These are phyloP conservation scores for Glycine soja DNA, from an alignment of 306 rosid genomes.

Conservation along the genomic window DNA sequence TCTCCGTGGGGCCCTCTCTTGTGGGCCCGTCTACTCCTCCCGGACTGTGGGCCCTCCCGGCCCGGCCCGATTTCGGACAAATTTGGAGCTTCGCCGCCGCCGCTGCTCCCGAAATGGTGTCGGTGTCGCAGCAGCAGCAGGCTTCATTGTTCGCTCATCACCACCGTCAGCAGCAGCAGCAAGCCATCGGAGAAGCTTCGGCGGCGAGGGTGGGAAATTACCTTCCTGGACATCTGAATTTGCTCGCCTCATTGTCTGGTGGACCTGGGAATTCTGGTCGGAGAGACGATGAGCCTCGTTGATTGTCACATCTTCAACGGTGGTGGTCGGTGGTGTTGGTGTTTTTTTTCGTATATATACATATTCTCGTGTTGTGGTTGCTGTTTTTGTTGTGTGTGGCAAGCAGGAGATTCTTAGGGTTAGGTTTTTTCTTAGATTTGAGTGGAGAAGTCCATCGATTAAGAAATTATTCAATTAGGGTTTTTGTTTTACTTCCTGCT, in stretches of 20 bases:
- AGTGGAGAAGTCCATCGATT: conserved; percentile 59
- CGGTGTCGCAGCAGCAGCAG: conserved; percentile 71
- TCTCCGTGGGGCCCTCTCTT: conserved; percentile 66
- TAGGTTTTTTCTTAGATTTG: conserved; percentile 59
- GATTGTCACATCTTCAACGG: conserved; percentile 20
- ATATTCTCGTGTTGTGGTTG: conserved; percentile 59
- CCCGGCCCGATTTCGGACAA: conserved; percentile 85
- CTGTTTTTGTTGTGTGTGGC: conserved; percentile 69
- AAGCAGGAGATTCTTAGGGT: conserved; percentile 60
- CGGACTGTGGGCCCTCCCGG: conserved; percentile 85
- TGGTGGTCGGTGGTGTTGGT: conserved; percentile 33
- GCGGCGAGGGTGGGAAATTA: conserved; percentile 98
- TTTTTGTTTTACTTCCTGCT: conserved; percentile 41
- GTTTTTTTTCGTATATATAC: conserved; percentile 55
- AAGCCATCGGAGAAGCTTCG: conserved; percentile 89
- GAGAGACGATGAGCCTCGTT: conserved; percentile 90
- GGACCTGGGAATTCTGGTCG: conserved; percentile 89
- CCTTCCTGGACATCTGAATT: conserved; percentile 98
- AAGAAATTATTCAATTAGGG: conserved; percentile 62
- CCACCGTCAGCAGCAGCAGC: conserved; percentile 53
- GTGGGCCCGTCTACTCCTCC: conserved; percentile 64
- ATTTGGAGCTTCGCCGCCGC: conserved; percentile 91
- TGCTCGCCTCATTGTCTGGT: conserved; percentile 93
- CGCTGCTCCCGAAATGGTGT: conserved; percentile 71
- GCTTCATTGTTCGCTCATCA: conserved; percentile 58